phyloP scores from a whole-genome alignment of 352 stramenopile species.

The Globisporangium ultimum region DNA sequence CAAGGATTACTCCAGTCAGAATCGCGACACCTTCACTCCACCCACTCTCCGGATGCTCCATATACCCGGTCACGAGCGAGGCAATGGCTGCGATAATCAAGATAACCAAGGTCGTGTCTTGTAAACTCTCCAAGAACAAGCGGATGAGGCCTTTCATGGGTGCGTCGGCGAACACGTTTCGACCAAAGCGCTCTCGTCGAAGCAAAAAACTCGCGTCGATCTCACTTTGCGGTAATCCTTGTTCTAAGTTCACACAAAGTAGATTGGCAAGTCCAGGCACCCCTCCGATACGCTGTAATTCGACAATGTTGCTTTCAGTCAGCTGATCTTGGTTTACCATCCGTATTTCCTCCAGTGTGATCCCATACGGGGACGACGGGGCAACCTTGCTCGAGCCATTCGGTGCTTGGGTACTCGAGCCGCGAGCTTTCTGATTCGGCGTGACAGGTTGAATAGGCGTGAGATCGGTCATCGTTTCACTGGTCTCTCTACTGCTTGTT shows the following conservation, averaged over 20 bases:
- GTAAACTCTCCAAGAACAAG: conserved; percentile 85
- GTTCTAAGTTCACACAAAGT: conserved; percentile 68
- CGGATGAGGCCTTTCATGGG: conserved; percentile 77
- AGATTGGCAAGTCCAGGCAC: conserved; percentile 46
- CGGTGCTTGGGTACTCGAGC: conserved; percentile 13
- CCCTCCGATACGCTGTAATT: conserved; percentile 60
- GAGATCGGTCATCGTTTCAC: conserved; percentile 29
- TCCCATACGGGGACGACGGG: conserved; percentile 62
- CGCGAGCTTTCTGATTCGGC: conserved; percentile 20
- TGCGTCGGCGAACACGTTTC: conserved; percentile 67
- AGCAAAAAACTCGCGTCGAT: conserved; percentile 52
- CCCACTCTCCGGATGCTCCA: conserved; percentile 71
- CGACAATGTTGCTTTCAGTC: conserved; percentile 65
- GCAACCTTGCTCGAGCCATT: conserved; percentile 58
- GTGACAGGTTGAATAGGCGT: conserved; percentile 41
- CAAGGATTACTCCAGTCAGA: conserved; percentile 90
- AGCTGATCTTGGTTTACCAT: conserved; percentile 79
- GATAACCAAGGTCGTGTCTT: conserved; percentile 90
- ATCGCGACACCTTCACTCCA: conserved; percentile 97
- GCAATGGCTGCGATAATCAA: conserved; percentile 84
- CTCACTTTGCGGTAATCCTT: conserved; percentile 58
- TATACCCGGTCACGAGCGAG: conserved; percentile 78
- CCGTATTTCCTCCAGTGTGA: conserved; percentile 66
- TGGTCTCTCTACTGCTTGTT: neutral
- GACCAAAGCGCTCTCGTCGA: conserved; percentile 52